A percentile compares a stretch with the other conserved stretches of the same genome.
phyloP scores from a whole-genome alignment of 148 eudicot species.

The Diospyros kaki region DNA sequence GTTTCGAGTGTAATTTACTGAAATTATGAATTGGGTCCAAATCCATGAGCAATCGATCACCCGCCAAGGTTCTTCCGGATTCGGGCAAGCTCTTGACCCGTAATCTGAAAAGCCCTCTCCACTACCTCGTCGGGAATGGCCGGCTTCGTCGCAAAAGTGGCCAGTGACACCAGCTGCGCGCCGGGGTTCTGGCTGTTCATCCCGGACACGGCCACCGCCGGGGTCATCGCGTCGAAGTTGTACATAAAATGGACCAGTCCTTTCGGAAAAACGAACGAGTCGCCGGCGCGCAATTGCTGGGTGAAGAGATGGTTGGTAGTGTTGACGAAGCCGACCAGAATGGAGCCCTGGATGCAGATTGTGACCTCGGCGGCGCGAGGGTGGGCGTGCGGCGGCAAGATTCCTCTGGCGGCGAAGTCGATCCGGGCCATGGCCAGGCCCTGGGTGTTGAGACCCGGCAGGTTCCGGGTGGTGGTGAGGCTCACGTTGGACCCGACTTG shows the following conservation, averaged over 20 bases:
- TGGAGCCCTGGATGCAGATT: slow-evolving; percentile 55
- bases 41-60: slow-evolving; percentile 15
- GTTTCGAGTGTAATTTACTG: no score
- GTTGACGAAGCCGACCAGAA: slow-evolving; percentile 74
- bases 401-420: slow-evolving; percentile 54
- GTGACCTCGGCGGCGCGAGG: slow-evolving; percentile 87
- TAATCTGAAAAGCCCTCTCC: slow-evolving; percentile 52
- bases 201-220: slow-evolving; percentile 58
- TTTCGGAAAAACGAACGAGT: slow-evolving; percentile 74
- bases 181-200: slow-evolving; percentile 74
- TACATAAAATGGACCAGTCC: slow-evolving; percentile 70
- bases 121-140: slow-evolving; percentile 52
- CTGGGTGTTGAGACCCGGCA: slow-evolving; percentile 74
- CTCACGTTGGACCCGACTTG: slow-evolving; percentile 56
- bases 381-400: slow-evolving; percentile 80
- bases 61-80: slow-evolving; percentile 64
- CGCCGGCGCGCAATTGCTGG: slow-evolving; percentile 56
- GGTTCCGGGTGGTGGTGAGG: slow-evolving; percentile 43
- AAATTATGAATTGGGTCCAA: no score
- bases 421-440: slow-evolving; percentile 71
- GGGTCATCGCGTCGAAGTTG: slow-evolving; percentile 32
- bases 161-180: slow-evolving; percentile 44
- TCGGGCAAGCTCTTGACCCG: slow-evolving; percentile 49
- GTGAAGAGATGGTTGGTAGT: slow-evolving; percentile 49
- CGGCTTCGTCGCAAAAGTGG: slow-evolving; percentile 48